Percentiles rank a stretch among this genome's conserved stretches.
phyloP scores from a whole-genome alignment of 2,329 filamentous ascomycete species.

The Calonectria montana region DNA sequence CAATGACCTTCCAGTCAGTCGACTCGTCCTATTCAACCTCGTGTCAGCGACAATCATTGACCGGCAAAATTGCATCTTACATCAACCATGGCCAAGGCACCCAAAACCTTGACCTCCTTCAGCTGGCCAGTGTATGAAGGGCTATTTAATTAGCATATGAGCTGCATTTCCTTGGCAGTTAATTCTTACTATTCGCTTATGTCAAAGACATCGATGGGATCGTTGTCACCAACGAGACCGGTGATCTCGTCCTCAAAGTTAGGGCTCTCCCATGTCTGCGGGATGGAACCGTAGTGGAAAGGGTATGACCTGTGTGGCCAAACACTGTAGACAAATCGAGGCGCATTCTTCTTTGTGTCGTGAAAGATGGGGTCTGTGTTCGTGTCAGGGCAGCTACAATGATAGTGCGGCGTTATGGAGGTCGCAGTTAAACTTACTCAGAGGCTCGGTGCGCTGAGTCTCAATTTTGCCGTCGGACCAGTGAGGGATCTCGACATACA shows the following conservation, averaged over 20 bases:
- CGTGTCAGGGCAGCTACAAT: not conserved
- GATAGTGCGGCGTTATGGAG: not conserved
- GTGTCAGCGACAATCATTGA: not conserved
- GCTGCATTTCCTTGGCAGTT: too few species aligned
- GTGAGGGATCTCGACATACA: slow-evolving; percentile 55
- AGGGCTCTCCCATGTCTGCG: slow-evolving; percentile 58
- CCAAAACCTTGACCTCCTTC: slow-evolving; percentile 56
- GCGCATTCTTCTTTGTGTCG: slow-evolving; percentile 50
- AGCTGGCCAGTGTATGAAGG: slow-evolving; percentile 51
- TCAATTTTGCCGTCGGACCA: slow-evolving; percentile 56
- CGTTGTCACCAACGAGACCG: slow-evolving; percentile 52
- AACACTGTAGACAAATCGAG: slow-evolving; percentile 54
- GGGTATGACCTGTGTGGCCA: slow-evolving; percentile 58
- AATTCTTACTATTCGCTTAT: slow-evolving; percentile 41
- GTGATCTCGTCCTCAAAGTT: slow-evolving; percentile 54
- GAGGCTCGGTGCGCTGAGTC: slow-evolving; percentile 51
- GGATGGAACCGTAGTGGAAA: slow-evolving; percentile 56
- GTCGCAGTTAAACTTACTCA: slow-evolving; percentile 44
- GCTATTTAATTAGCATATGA: slow-evolving; percentile 3
- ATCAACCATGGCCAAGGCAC: slow-evolving; percentile 53
- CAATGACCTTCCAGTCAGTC: slow-evolving; percentile 56
- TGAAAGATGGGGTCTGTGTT: slow-evolving; percentile 54
- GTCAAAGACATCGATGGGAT: slow-evolving; percentile 56
- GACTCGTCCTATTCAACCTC: slow-evolving; percentile 39
- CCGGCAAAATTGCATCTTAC: slow-evolving; percentile 27